Conservation (phyloP, 208 protist genomes). For the Crithidia thermophila region DNA sequence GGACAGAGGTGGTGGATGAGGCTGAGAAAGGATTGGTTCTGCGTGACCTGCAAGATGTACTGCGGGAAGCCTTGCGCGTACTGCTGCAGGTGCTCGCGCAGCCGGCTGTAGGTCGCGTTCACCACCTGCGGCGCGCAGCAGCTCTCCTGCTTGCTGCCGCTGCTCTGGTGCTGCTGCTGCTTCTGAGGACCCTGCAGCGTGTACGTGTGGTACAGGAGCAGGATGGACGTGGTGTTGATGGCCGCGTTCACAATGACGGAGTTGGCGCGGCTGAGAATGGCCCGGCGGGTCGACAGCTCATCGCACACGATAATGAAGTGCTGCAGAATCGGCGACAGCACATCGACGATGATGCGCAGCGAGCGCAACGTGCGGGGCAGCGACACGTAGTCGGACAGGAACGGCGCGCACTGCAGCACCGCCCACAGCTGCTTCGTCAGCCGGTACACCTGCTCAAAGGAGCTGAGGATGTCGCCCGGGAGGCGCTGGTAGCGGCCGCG, state of each 20-base stretch:
- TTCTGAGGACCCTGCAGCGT: slow-evolving; percentile 9
- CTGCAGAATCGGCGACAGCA: slow-evolving; percentile 79
- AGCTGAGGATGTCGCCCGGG: slow-evolving; percentile 71
- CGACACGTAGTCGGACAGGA: slow-evolving; percentile 75
- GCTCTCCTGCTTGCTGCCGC: too few relatives aligned
- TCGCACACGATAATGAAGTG: slow-evolving; percentile 86
- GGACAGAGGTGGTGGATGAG: slow-evolving; percentile 46
- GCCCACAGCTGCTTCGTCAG: slow-evolving; percentile 81
- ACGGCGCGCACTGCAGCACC: slow-evolving; percentile 64
- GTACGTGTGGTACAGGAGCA: slow-evolving; percentile 78
- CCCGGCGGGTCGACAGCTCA: slow-evolving; percentile 53
- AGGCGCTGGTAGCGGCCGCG: slow-evolving; percentile 81
- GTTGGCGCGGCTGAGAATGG: slow-evolving; percentile 74
- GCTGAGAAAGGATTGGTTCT: slow-evolving; percentile 18
- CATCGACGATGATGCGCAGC: slow-evolving; percentile 80
- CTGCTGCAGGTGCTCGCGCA: slow-evolving; percentile 49
- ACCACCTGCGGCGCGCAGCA: slow-evolving; percentile 47
- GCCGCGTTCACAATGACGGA: slow-evolving; percentile 82
- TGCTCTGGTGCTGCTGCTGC: too few relatives aligned
- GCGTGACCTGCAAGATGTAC: slow-evolving; percentile 36
- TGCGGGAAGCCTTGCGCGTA: slow-evolving; percentile 52
- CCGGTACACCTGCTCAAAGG: slow-evolving; percentile 80
- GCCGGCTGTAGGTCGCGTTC: slow-evolving; percentile 45
- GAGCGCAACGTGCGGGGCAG: slow-evolving; percentile 50
- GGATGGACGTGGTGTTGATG: slow-evolving; percentile 54